Percentiles rank a stretch among this genome's conserved stretches.
phyloP scores from a whole-genome alignment of 768 basidiomycete genomes.

The Phanerochaete carnosa region DNA sequence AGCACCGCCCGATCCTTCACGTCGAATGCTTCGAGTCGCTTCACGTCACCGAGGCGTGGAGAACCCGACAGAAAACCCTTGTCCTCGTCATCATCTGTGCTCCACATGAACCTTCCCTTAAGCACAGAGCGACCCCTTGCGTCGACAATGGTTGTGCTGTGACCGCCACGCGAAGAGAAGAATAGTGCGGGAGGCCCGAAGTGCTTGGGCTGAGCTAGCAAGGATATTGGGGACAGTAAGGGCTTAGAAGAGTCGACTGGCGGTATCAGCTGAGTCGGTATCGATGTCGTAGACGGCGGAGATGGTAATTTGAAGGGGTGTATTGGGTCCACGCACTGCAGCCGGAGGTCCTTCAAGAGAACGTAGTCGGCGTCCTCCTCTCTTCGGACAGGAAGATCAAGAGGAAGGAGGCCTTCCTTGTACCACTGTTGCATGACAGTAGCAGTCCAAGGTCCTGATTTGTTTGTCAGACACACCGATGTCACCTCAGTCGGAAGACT shows the following conservation, averaged over 20 bases:
- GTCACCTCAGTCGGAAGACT: slow-evolving; percentile 18
- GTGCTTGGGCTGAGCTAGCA: slow-evolving; percentile 73
- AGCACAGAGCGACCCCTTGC: slow-evolving; percentile 82
- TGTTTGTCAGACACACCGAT: slow-evolving; percentile 8
- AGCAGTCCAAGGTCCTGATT: slow-evolving; percentile 81
- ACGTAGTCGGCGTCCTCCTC: slow-evolving; percentile 71
- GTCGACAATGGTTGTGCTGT: slow-evolving; percentile 86
- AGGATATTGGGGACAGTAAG: slow-evolving; percentile 68
- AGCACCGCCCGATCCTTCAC: slow-evolving; percentile 71
- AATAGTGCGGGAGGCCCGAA: slow-evolving; percentile 87
- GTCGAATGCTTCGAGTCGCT: slow-evolving; percentile 81
- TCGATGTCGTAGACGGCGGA: slow-evolving; percentile 29
- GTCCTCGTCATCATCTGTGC: slow-evolving; percentile 54
- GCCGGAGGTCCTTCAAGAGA: slow-evolving; percentile 68
- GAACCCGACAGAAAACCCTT: slow-evolving; percentile 22
- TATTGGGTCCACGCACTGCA: slow-evolving; percentile 78
- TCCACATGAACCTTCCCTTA: slow-evolving; percentile 80
- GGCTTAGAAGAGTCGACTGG: slow-evolving; percentile 45
- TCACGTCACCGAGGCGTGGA: slow-evolving; percentile 74
- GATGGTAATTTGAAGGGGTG: slow-evolving; percentile 64
- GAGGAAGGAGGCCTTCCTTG: slow-evolving; percentile 78
- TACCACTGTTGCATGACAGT: slow-evolving; percentile 88
- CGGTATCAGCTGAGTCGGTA: slow-evolving; percentile 23
- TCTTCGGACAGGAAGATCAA: slow-evolving; percentile 75
- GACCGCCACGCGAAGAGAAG: slow-evolving; percentile 85